Percentiles rank a stretch among this genome's conserved stretches.
Evolutionary conservation across 345 rosid species (phyloP).

Genomic region (Trapa incisa): DNA sequence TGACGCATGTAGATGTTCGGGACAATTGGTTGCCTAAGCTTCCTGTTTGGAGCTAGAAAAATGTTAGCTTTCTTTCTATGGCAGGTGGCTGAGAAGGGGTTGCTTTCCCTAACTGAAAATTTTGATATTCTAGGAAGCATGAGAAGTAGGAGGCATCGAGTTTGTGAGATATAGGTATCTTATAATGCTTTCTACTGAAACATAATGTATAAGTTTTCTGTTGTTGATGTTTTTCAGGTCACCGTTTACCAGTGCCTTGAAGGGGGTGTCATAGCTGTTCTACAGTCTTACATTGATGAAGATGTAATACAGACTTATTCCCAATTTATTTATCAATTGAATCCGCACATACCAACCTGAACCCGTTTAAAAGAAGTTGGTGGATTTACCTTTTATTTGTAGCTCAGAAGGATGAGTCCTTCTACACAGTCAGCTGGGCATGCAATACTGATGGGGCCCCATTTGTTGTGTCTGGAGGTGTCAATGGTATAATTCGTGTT

Average conservation of each 20-base stretch:
- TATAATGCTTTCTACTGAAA: neutral
- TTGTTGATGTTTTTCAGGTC: conserved; percentile 28
- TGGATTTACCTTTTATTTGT: conserved; percentile 38
- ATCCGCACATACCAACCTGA: conserved; percentile 4
- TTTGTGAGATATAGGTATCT: neutral
- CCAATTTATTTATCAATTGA: neutral
- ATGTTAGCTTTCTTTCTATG: neutral
- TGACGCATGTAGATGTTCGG: neutral
- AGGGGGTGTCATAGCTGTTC: conserved; percentile 67
- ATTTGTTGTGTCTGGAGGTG: conserved; percentile 71
- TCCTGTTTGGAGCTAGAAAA: neutral
- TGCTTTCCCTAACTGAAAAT: neutral
- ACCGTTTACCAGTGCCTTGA: conserved; percentile 91
- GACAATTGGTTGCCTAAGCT: neutral
- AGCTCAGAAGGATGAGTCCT: conserved; percentile 95
- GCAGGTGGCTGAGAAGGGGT: neutral
- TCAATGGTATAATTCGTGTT: conserved; percentile 82
- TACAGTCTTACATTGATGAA: conserved; percentile 83
- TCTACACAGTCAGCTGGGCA: conserved; percentile 92
- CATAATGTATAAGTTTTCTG: neutral
- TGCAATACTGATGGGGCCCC: conserved; percentile 56
- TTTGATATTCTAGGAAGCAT: neutral
- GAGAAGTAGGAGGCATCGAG: neutral
- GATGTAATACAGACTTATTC: conserved; percentile 43
- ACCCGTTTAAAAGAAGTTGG: conserved; percentile 11